Evolutionary conservation across 805 yeast genomes (phyloP).

Genomic region (Saccharomycopsis synnaedendra): DNA sequence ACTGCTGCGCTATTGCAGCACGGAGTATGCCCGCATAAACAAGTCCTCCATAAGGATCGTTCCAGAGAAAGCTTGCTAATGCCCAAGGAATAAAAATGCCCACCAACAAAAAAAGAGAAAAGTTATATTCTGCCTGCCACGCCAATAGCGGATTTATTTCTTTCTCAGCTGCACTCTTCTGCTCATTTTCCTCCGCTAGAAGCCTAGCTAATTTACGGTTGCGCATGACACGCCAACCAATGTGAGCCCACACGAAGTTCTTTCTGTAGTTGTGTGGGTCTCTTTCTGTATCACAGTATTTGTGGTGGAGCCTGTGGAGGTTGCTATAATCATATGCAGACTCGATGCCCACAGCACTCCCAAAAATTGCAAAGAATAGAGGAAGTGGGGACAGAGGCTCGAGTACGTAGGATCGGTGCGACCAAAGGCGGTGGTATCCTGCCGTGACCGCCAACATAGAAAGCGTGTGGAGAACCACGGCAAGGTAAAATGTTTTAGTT

Average conservation of each 20-base stretch:
- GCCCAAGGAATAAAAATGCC: slow-evolving; percentile 54
- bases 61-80: slow-evolving; percentile 57
- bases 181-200: slow-evolving; percentile 5
- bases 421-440: slow-evolving; percentile 71
- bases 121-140: slow-evolving; percentile 68
- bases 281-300: slow-evolving; percentile 75
- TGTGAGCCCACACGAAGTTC: slow-evolving; percentile 73
- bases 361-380: slow-evolving; percentile 33
- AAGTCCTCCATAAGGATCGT: slow-evolving; percentile 67
- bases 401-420: slow-evolving; percentile 50
- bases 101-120: slow-evolving; percentile 36
- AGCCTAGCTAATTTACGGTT: slow-evolving; percentile 1
- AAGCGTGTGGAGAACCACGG: slow-evolving; percentile 41
- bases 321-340: slow-evolving; percentile 71
- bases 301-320: slow-evolving; percentile 83
- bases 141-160: slow-evolving; percentile 26
- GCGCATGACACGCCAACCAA: slow-evolving; percentile 75
- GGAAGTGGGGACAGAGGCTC: slow-evolving; percentile 32
- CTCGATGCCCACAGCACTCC: slow-evolving; percentile 69
- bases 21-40: slow-evolving; percentile 71
- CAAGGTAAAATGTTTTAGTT: slow-evolving; percentile 40
- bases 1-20: slow-evolving; percentile 65
- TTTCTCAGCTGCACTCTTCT: slow-evolving; percentile 24
- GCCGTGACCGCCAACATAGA: slow-evolving; percentile 70
- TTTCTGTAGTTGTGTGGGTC: slow-evolving; percentile 82